Percentiles rank a stretch among this genome's conserved stretches.
Evolutionary conservation across 441 rosid species (phyloP).

Genomic region (Euphorbia schlechtendalii): DNA sequence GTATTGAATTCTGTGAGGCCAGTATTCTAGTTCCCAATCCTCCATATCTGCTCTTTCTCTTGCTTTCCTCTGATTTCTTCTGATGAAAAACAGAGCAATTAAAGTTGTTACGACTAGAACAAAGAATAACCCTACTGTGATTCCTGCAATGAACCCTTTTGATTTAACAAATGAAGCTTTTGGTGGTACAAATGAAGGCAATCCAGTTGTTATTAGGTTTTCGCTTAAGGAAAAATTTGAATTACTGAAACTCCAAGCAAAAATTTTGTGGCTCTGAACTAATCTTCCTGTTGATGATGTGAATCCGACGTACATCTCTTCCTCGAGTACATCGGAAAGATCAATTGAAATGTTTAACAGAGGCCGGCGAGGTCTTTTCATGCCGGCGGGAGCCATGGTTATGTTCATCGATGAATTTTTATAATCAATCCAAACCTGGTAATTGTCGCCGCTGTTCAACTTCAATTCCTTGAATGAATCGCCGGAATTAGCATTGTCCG

Average conservation of each 20-base stretch:
- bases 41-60: constrained; percentile 57
- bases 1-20: constrained; percentile 62
- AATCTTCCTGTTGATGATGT: constrained; percentile 56
- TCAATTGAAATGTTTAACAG: constrained; percentile 36
- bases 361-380: constrained; percentile 34
- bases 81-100: constrained; percentile 30
- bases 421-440: constrained; percentile 71
- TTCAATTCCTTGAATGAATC: constrained; percentile 30
- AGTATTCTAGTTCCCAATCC: constrained; percentile 86
- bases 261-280: constrained; percentile 50
- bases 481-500: constrained; percentile 12
- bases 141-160: constrained; percentile 55
- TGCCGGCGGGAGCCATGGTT: constrained; percentile 42
- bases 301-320: constrained; percentile 70
- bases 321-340: constrained; percentile 46
- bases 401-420: constrained; percentile 38
- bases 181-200: constrained; percentile 66
- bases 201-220: constrained; percentile 40
- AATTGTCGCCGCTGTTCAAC: constrained; percentile 57
- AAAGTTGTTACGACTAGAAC: constrained; percentile 27
- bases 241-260: constrained; percentile 70
- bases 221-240: constrained; percentile 44
- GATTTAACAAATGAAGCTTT: constrained; percentile 31
- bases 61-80: constrained; percentile 35
- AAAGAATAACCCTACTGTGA: constrained; percentile 31